These are phyloP conservation scores for Effrenium voratum DNA, from an alignment of 73 alveolate species.

Conservation along the genomic window DNA sequence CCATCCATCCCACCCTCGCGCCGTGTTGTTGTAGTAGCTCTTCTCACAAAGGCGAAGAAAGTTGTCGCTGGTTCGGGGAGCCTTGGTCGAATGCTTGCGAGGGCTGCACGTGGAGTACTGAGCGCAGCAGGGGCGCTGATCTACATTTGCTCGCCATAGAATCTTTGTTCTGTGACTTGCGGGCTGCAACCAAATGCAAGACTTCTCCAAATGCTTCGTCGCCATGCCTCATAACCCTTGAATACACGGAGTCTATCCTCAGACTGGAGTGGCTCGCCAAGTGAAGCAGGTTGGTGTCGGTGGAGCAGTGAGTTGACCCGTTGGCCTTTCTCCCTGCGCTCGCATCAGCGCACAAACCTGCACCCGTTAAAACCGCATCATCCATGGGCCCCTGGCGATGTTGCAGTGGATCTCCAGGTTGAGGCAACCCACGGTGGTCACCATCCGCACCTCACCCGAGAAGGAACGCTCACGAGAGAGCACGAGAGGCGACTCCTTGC, in stretches of 20 bases:
- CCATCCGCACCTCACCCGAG: conserved; percentile 42
- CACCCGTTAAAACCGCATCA: too few species aligned
- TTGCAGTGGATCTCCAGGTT: conserved; percentile 95
- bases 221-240: too few species aligned
- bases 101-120: not conserved
- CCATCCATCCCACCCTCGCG: not conserved
- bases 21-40: conserved; percentile 94
- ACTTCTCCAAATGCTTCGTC: too few species aligned
- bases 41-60: conserved; percentile 95
- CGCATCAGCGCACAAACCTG: too few species aligned
- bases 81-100: not conserved
- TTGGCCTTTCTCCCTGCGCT: too few species aligned
- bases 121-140: not conserved
- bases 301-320: too few species aligned
- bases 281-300: too few species aligned
- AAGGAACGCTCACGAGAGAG: not conserved
- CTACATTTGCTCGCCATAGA: not conserved
- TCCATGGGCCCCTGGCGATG: conserved; percentile 23
- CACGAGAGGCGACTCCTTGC: too few species aligned
- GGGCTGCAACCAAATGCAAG: too few species aligned
- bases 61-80: conserved; percentile 95
- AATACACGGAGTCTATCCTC: too few species aligned
- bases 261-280: too few species aligned
- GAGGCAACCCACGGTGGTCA: conserved; percentile 92
- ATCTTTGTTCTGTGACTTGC: not conserved